Conservation (phyloP, 768 basidiomycete genomes). For the Cystobasidium onofrii region DNA sequence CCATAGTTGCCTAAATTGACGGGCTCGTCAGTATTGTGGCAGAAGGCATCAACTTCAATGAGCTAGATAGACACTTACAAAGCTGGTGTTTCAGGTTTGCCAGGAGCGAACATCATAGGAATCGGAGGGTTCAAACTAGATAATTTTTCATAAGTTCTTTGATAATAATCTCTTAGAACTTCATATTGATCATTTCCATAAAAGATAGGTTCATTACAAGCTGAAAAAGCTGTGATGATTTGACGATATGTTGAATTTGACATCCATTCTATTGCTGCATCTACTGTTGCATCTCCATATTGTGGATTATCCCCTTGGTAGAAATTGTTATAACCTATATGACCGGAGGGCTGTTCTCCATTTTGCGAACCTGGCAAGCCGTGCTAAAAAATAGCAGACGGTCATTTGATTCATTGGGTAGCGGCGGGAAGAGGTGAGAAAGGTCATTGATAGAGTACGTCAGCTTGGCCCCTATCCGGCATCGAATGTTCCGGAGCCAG, state of each 20-base stretch:
- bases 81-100: slow-evolving; percentile 29
- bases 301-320: neutral
- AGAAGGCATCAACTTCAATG: too few species aligned
- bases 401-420: too few species aligned
- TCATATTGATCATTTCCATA: slow-evolving; percentile 37
- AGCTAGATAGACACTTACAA: slow-evolving; percentile 30
- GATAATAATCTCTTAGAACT: slow-evolving; percentile 37
- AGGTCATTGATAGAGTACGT: too few species aligned
- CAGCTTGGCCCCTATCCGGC: too few species aligned
- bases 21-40: too few species aligned
- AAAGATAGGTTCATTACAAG: slow-evolving; percentile 40
- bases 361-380: slow-evolving; percentile 43
- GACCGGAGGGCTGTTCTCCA: slow-evolving; percentile 41
- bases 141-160: slow-evolving; percentile 24
- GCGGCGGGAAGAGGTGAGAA: too few species aligned
- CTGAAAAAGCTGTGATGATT: slow-evolving; percentile 34
- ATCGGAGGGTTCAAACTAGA: neutral
- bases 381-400: slow-evolving; percentile 33
- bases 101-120: slow-evolving; percentile 26
- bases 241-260: slow-evolving; percentile 40
- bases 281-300: slow-evolving; percentile 34
- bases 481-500: neutral
- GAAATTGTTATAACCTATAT: slow-evolving; percentile 34
- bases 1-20: slow-evolving; percentile 29
- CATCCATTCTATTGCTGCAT: slow-evolving; percentile 39